These are phyloP conservation scores for Massariosphaeria phaeospora DNA, from an alignment of 495 filamentous ascomycete genomes.

Conservation along the genomic window DNA sequence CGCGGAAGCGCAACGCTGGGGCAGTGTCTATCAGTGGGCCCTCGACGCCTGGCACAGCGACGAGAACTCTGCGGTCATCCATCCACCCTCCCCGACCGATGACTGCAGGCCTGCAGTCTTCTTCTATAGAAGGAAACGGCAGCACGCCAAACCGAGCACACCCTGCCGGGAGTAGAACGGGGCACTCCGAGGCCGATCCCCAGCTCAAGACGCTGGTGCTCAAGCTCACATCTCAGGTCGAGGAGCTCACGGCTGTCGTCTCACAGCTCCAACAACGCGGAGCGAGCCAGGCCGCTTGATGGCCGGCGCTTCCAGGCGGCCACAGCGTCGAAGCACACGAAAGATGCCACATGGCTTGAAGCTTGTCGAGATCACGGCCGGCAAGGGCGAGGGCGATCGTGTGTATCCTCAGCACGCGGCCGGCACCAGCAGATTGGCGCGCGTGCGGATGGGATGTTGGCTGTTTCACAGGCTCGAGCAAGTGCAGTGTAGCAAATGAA, in stretches of 20 bases:
- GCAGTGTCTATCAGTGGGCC: conserved; percentile 33
- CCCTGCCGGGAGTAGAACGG: conserved; percentile 4
- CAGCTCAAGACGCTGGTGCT: conserved; percentile 35
- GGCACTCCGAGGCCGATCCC: conserved; percentile 23
- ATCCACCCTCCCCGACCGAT: conserved; percentile 28
- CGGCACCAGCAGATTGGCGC: neutral
- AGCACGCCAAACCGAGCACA: conserved; percentile 21
- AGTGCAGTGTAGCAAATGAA: conserved; percentile 9
- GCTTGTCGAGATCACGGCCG: neutral
- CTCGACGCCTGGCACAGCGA: conserved; percentile 14
- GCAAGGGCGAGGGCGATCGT: neutral
- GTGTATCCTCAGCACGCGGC: neutral
- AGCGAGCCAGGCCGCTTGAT: conserved; percentile 22
- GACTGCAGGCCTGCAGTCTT: conserved; percentile 18
- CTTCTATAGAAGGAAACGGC: conserved; percentile 20
- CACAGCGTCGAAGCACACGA: too few relatives aligned
- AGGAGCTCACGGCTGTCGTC: conserved; percentile 34
- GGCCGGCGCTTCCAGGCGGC: conserved; percentile 27
- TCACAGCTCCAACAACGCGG: conserved; percentile 30
- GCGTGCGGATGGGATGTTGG: conserved; percentile 20
- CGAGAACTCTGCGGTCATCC: conserved; percentile 27
- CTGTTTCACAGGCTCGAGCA: conserved; percentile 26
- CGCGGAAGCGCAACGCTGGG: conserved; percentile 5
- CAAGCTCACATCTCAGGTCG: conserved; percentile 36
- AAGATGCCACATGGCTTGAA: neutral